Evolutionary conservation across 441 rosid genomes (phyloP), one percentile per base, ranked within the genome.

Genomic region (Metrosideros polymorpha): DNA sequence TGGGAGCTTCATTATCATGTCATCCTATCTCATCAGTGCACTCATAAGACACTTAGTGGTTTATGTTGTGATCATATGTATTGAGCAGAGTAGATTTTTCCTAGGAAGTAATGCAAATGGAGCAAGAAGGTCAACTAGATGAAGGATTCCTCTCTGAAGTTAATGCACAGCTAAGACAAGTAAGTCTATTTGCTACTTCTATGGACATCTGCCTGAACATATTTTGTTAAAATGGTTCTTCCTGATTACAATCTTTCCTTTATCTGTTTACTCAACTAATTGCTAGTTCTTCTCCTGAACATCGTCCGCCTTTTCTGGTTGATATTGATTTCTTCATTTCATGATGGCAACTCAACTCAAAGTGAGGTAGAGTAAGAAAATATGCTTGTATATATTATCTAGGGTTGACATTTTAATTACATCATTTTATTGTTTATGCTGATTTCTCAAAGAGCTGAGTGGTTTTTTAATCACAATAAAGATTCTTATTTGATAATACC

Each of bases 121-220:
- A 95, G 89, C 92, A 91, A 85, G 94, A 93, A 91, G 98, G 99
- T 82, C 93, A 94, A 88, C 92, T 95, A 59, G 98, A 96, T 91
- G 99, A 96, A 92, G 98, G 98, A 27, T 95, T 97, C 87, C 98
- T 97, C 87, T 89, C 98, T 88, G 96, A 96, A 94, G 99, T 96
- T 85, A 97, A 88, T 86, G 98, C 98, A 89, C 99, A 95, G 88
- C 89, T 97, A 86, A 92, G 97, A 89, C 97, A 96, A 90, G 99
- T 94, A 89, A 88, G 93, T 89, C 66, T 55, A 57, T 24, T 85
- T 52, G 88, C 35, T 84, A 30, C 52, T 85, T 85, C 59, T 39
- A 29, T 29, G 24, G 6, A 17, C 29, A 61, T 17, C 54, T 54
- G 54, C 75, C 12, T 32, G 61, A 77, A 50, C n/a, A 32, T 83